phyloP scores from a whole-genome alignment of 2,329 filamentous ascomycete species.

The Venturia effusa region DNA sequence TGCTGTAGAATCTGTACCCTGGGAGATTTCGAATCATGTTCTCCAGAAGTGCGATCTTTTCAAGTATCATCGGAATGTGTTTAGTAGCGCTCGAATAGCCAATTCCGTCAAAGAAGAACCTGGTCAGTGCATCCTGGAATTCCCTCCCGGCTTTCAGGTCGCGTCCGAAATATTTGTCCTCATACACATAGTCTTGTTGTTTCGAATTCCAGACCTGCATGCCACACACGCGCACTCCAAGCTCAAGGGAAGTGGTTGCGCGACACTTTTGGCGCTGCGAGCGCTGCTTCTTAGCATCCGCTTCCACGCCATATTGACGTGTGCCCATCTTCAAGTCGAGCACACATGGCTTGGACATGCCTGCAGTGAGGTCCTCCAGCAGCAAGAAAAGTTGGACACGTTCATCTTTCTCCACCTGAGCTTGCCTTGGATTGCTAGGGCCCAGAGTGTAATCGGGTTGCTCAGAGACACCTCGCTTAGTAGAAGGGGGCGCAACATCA shows the following conservation, averaged over 20 bases:
- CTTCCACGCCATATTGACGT: conserved; percentile 89
- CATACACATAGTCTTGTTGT: conserved; percentile 78
- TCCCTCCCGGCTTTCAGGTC: conserved; percentile 76
- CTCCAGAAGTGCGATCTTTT: conserved; percentile 75
- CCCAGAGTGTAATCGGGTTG: conserved; percentile 12
- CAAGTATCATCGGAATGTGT: conserved; percentile 78
- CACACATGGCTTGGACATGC: conserved; percentile 93
- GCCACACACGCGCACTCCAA: conserved; percentile 89
- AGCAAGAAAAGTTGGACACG: conserved; percentile 88
- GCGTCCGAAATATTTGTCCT: conserved; percentile 95
- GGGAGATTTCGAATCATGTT: conserved; percentile 68
- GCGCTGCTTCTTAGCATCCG: conserved; percentile 79
- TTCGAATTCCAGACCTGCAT: conserved; percentile 92
- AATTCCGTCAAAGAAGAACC: conserved; percentile 84
- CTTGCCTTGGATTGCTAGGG: conserved; percentile 33
- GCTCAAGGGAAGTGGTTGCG: conserved; percentile 77
- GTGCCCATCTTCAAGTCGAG: conserved; percentile 99
- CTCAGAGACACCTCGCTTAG: not conserved
- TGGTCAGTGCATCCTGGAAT: conserved; percentile 77
- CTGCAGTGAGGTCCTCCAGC: conserved; percentile 86
- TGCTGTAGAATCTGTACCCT: conserved; percentile 91
- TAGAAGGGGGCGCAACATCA: conserved; percentile 25
- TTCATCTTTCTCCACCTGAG: conserved; percentile 35
- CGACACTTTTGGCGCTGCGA: conserved; percentile 91
- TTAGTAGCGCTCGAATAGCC: conserved; percentile 68